Percentiles rank a stretch among this genome's conserved stretches.
Evolutionary conservation across 108 stramenopile species (phyloP).

Genomic region (Nitzschia sp.): DNA sequence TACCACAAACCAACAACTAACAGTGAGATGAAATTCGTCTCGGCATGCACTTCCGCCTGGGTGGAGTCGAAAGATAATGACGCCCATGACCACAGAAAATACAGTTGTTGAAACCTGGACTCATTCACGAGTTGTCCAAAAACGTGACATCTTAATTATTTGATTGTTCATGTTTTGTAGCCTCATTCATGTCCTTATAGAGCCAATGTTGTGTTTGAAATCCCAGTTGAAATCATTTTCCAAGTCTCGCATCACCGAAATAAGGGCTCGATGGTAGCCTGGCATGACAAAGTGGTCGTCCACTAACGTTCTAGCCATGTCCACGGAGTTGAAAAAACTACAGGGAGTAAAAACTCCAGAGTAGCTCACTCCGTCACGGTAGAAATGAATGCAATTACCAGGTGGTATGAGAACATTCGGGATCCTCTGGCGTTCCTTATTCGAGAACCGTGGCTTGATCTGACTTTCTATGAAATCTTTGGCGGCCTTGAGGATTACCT

Average conservation of each 20-base stretch:
- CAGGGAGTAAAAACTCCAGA: conserved; percentile 64
- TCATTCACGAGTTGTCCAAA: too few species aligned
- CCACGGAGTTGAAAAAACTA: conserved; percentile 61
- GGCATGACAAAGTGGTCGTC: conserved; percentile 74
- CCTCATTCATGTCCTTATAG: conserved; percentile 1
- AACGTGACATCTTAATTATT: too few species aligned
- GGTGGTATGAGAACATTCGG: conserved; percentile 42
- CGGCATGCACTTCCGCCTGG: too few species aligned
- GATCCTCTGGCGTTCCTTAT: conserved; percentile 17
- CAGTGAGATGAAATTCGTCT: too few species aligned
- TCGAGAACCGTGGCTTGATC: conserved; percentile 1
- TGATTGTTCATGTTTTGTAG: background rate
- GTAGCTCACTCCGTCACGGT: conserved; percentile 73
- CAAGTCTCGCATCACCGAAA: conserved; percentile 24
- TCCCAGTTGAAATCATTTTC: conserved; percentile 29
- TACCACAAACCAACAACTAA: too few species aligned
- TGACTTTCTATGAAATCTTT: background rate
- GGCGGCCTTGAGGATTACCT: conserved; percentile 14
- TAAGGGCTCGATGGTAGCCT: conserved; percentile 54
- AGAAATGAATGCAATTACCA: conserved; percentile 78
- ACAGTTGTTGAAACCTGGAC: too few species aligned
- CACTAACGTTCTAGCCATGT: conserved; percentile 67
- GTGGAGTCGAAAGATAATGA: too few species aligned
- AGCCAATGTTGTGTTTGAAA: conserved; percentile 16
- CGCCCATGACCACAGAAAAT: too few species aligned